Conservation (phyloP, 2,329 filamentous ascomycete species). For the Colletotrichum endophyticum region DNA sequence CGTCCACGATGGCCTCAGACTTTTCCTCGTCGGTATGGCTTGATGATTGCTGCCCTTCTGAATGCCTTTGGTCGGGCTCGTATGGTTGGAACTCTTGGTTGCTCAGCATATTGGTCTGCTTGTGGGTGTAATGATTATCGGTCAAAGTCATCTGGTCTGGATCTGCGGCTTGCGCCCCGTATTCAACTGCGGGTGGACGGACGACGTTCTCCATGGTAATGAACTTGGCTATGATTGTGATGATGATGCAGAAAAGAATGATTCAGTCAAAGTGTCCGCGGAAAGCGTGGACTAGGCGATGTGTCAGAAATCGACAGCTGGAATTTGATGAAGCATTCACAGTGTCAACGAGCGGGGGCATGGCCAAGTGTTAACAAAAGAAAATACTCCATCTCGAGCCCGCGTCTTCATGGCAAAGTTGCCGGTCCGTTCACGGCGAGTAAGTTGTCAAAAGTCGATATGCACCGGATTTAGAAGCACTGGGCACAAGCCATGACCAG, state of each 20-base stretch:
- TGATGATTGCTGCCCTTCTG: neutral
- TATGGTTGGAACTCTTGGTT: neutral
- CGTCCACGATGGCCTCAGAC: neutral
- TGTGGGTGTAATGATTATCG: neutral
- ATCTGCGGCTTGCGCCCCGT: neutral
- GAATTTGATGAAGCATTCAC: neutral
- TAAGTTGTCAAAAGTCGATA: neutral
- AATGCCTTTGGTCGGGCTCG: neutral
- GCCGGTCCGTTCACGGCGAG: neutral
- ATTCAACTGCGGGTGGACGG: neutral
- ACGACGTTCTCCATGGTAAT: neutral
- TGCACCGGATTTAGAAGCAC: neutral
- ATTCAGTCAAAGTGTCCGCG: neutral
- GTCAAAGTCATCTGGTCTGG: neutral
- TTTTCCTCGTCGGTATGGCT: neutral
- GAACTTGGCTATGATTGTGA: neutral
- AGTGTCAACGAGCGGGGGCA: neutral
- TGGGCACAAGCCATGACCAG: neutral
- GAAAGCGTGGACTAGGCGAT: neutral
- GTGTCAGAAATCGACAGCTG: neutral
- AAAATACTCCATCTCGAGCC: neutral
- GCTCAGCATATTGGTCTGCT: neutral
- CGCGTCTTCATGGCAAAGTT: neutral
- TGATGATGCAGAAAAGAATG: neutral
- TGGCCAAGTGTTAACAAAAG: constrained; percentile 1